Evolutionary conservation across 2,329 filamentous ascomycete species (phyloP).

Genomic region (Aspergillus neoniger): DNA sequence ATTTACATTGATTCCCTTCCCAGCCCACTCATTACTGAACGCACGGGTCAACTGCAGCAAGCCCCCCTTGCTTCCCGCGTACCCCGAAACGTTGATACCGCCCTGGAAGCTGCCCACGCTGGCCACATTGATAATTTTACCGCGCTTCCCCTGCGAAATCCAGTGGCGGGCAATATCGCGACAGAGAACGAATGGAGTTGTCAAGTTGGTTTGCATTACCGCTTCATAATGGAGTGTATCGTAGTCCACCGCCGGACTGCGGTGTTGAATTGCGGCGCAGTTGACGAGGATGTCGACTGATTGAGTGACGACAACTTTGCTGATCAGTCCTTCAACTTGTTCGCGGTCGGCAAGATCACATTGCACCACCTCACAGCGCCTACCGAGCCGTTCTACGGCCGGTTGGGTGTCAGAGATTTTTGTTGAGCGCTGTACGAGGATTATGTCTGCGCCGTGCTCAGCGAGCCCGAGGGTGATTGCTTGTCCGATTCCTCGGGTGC

Average conservation of each 20-base stretch:
- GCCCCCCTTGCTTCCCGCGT: slow-evolving; percentile 82
- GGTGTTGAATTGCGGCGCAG: slow-evolving; percentile 77
- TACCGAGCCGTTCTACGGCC: slow-evolving; percentile 32
- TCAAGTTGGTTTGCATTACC: slow-evolving; percentile 81
- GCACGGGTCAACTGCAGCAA: slow-evolving; percentile 83
- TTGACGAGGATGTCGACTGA: slow-evolving; percentile 73
- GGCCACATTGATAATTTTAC: slow-evolving; percentile 76
- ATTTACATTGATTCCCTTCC: slow-evolving; percentile 73
- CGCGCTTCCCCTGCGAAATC: slow-evolving; percentile 31
- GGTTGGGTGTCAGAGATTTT: slow-evolving; percentile 20
- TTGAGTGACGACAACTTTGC: background rate
- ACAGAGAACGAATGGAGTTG: slow-evolving; percentile 66
- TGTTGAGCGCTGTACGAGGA: slow-evolving; percentile 20
- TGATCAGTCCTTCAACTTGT: background rate
- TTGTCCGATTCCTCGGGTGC: slow-evolving; percentile 39
- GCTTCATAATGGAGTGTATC: slow-evolving; percentile 66
- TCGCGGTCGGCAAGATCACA: background rate
- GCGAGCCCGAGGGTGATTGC: slow-evolving; percentile 25
- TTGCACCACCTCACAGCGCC: slow-evolving; percentile 1
- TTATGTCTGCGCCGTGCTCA: slow-evolving; percentile 1
- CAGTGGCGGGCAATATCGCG: slow-evolving; percentile 26
- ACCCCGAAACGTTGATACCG: slow-evolving; percentile 83
- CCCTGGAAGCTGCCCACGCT: slow-evolving; percentile 81
- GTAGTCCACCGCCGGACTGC: slow-evolving; percentile 70
- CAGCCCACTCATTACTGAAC: slow-evolving; percentile 81